Percentiles rank a stretch among this genome's conserved stretches.
phyloP scores from a whole-genome alignment of 2,329 filamentous ascomycete species.

The Microdochium nivale region DNA sequence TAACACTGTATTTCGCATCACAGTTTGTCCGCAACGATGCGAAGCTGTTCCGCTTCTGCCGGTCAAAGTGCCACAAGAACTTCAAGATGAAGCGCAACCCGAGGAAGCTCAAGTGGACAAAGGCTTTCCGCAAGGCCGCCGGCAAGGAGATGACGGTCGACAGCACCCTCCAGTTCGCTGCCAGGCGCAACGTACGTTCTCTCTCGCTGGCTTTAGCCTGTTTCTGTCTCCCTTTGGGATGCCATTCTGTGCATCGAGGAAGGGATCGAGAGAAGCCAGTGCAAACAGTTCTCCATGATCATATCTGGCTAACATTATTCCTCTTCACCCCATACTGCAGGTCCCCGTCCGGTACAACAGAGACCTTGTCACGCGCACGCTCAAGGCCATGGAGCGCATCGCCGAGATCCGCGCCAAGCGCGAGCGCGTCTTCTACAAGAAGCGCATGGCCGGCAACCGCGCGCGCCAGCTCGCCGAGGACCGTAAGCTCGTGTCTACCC shows the following conservation, averaged over 20 bases:
- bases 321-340: not conserved
- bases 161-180: conserved; percentile 84
- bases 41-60: conserved; percentile 46
- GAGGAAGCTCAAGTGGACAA: conserved; percentile 94
- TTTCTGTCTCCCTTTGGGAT: too few species aligned
- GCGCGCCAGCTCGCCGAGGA: conserved; percentile 71
- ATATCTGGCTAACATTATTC: not conserved
- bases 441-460: conserved; percentile 85
- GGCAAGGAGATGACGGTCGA: conserved; percentile 89
- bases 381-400: conserved; percentile 87
- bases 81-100: conserved; percentile 99
- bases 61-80: conserved; percentile 53
- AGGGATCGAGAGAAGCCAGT: not conserved
- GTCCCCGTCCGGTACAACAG: conserved; percentile 86
- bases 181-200: conserved; percentile 68
- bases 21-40: conserved; percentile 16
- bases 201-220: too few species aligned
- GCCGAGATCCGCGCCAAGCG: conserved; percentile 74
- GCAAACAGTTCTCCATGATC: not conserved
- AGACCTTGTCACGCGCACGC: conserved; percentile 76
- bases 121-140: conserved; percentile 76
- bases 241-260: too few species aligned
- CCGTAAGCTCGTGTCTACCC: conserved; percentile 81
- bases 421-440: conserved; percentile 90
- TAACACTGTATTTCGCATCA: not conserved